Percentiles rank a stretch among this genome's conserved stretches.
Evolutionary conservation across 2,329 filamentous ascomycete species (phyloP).

Genomic region (Tolypocladium ophioglossoides): DNA sequence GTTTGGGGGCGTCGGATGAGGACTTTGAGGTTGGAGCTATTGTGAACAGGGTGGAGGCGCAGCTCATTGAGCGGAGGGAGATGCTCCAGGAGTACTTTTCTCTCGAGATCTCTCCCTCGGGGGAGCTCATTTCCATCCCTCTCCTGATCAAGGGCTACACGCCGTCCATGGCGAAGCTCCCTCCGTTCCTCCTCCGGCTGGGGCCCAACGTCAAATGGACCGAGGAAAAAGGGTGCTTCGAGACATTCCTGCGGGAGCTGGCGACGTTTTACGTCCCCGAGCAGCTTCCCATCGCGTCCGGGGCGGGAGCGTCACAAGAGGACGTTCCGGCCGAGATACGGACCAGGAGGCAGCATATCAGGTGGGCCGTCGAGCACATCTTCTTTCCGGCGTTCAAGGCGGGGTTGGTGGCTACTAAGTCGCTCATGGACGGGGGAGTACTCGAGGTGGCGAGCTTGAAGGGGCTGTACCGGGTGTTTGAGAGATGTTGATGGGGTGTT

Average conservation of each 20-base stretch:
- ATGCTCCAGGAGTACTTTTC: slow-evolving; percentile 94
- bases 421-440: slow-evolving; percentile 61
- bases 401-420: slow-evolving; percentile 70
- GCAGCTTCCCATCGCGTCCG: slow-evolving; percentile 50
- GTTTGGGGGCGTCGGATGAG: slow-evolving; percentile 28
- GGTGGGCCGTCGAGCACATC: slow-evolving; percentile 67
- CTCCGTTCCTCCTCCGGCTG: slow-evolving; percentile 75
- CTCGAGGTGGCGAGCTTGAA: slow-evolving; percentile 88
- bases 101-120: slow-evolving; percentile 67
- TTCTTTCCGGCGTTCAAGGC: slow-evolving; percentile 85
- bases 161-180: slow-evolving; percentile 76
- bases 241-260: slow-evolving; percentile 73
- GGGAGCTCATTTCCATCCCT: slow-evolving; percentile 69
- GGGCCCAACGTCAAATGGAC: slow-evolving; percentile 85
- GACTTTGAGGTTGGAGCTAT: slow-evolving; percentile 59
- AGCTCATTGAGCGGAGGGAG: slow-evolving; percentile 65
- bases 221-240: slow-evolving; percentile 77
- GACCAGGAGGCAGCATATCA: slow-evolving; percentile 57
- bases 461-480: slow-evolving; percentile 88
- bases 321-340: slow-evolving; percentile 38
- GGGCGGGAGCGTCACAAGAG: slow-evolving; percentile 22
- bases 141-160: slow-evolving; percentile 82
- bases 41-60: slow-evolving; percentile 51
- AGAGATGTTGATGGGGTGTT: slow-evolving; percentile 57
- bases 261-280: slow-evolving; percentile 89